Conservation (phyloP, 306 rosid genomes). For the Sphenostylis stenocarpa region DNA sequence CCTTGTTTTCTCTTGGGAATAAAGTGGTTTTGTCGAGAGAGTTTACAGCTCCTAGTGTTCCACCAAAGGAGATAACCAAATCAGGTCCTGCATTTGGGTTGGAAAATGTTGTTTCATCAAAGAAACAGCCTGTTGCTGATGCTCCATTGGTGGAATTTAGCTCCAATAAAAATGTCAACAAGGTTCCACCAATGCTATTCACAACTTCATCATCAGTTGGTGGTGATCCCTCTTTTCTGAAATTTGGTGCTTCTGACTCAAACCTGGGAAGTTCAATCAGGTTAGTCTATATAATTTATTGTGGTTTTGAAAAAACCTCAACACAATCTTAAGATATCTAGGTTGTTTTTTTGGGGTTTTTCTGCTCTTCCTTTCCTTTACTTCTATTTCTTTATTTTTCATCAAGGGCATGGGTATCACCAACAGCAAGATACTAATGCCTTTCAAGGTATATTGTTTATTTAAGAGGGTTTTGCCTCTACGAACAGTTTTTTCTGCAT, state of each 20-base stretch:
- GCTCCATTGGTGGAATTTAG: conserved; percentile 31
- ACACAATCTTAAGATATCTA: neutral
- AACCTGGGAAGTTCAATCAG: conserved; percentile 55
- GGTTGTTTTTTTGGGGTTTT: conserved; percentile 4
- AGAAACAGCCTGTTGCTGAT: conserved; percentile 37
- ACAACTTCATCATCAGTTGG: conserved; percentile 35
- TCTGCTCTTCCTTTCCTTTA: neutral
- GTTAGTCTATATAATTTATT: conserved; percentile 42
- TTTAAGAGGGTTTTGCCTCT: neutral
- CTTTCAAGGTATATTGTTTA: neutral
- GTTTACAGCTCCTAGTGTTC: conserved; percentile 19
- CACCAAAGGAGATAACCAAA: conserved; percentile 31
- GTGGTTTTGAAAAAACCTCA: neutral
- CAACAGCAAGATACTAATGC: neutral
- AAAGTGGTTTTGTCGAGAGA: conserved; percentile 20
- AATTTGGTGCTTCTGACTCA: conserved; percentile 36
- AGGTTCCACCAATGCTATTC: conserved; percentile 36
- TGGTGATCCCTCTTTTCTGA: conserved; percentile 34
- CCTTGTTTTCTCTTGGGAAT: conserved; percentile 31
- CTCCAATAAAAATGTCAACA: conserved; percentile 33
- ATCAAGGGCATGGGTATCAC: neutral
- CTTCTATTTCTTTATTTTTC: neutral
- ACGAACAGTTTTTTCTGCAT: neutral
- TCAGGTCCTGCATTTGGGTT: conserved; percentile 36
- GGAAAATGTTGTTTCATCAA: conserved; percentile 44